Base-by-base conservation (phyloP, 805 yeast species). In the Nakazawaea molendinolei region DNA sequence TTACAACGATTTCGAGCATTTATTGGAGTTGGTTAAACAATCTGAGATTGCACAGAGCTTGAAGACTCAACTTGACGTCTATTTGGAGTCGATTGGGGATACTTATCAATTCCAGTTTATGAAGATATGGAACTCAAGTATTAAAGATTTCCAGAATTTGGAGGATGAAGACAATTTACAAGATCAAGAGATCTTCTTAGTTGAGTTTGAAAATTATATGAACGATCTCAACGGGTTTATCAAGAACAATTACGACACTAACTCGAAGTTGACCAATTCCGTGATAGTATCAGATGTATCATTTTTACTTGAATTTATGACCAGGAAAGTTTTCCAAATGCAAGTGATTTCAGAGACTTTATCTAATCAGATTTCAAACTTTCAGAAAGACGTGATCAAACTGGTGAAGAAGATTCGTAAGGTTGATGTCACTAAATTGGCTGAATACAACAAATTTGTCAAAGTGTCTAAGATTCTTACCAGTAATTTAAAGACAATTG, bases 401-500 rank as follows among this genome's bases (percentile, higher is more conserved):
- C 29, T 33, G 2, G 19, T 38, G 15, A 12, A 10, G 5, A 33
- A 38, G 22, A 32, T 23, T 3, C 19, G 29, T 2, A 9, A 17
- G 4, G 9, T 33, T 5, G 7, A 29, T 10, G n/a, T 24, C 4
- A 3, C 36, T 12, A 50, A 45, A 21, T 40, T 46, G 16, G 51
- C 51, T 18, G 41, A 48, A 18, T 55, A 39, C 22, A 53, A 51
- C 23, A 59, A 57, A 33, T 43, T 60, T 15, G 42, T 44, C 5
- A 61, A 57, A 42, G 39, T 57, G 2, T 43, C 42, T 23, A 19
- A 49, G 12, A 36, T 61, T 5, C 34, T 61, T 29, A 42, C 44
- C 3, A 44, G 46, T 8, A 71, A 65, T 43, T 56, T 74, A 45
- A 63, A 56, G 26, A 67, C 61, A 28, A 74, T 73, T 29, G 58